phyloP scores from a whole-genome alignment of 2,329 filamentous ascomycete genomes.

The Aspergillus tamarii region DNA sequence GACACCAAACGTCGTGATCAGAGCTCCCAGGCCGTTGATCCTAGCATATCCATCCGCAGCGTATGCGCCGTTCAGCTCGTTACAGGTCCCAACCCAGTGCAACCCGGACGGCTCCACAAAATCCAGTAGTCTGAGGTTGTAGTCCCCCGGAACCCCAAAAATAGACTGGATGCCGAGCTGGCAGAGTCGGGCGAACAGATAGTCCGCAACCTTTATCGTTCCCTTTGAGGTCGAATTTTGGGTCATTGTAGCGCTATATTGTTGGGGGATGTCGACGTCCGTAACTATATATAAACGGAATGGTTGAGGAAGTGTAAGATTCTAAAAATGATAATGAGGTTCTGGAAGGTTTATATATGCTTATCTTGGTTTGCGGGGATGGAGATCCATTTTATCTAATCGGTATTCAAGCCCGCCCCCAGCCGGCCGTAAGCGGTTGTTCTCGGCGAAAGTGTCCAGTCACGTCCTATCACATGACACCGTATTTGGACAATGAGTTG shows the following conservation, averaged over 20 bases:
- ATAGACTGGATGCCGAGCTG: slow-evolving; percentile 1
- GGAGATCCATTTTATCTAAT: background rate
- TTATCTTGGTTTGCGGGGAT: background rate
- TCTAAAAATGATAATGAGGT: background rate
- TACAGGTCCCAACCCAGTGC: slow-evolving; percentile 1
- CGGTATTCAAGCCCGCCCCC: background rate
- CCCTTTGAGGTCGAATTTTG: background rate
- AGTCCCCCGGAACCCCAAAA: slow-evolving; percentile 2
- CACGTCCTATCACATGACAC: background rate
- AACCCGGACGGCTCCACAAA: background rate
- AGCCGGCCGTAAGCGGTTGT: background rate
- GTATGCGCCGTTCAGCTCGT: slow-evolving; percentile 40
- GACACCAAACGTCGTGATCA: slow-evolving; percentile 57
- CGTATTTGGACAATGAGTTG: background rate
- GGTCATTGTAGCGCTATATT: background rate
- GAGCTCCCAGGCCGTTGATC: slow-evolving; percentile 30
- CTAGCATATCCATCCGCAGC: slow-evolving; percentile 38
- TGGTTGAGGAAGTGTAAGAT: background rate
- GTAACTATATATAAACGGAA: background rate
- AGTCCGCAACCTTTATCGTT: background rate
- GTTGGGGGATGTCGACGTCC: background rate
- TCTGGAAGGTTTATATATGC: slow-evolving; percentile 3
- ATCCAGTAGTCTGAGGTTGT: slow-evolving; percentile 1
- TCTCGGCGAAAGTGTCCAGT: background rate
- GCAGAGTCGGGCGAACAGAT: background rate